A percentile compares a stretch with the other conserved stretches of the same genome.
Evolutionary conservation across 352 stramenopile species (phyloP).

Genomic region (Phytophthora ohioensis): DNA sequence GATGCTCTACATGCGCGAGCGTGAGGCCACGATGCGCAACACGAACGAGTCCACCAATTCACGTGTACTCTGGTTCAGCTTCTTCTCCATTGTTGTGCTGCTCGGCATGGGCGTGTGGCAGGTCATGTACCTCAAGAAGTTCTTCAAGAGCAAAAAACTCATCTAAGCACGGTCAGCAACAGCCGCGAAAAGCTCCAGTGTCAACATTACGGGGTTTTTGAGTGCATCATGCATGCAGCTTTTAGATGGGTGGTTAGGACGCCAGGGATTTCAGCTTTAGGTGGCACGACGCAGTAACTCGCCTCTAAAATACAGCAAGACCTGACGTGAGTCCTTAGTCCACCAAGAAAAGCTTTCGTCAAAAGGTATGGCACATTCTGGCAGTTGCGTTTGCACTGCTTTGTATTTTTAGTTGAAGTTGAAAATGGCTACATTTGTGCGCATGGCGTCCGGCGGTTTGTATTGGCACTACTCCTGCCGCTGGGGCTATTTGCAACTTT

Average conservation of each 20-base stretch:
- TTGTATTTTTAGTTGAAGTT: slow-evolving; percentile 40
- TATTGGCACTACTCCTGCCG: neutral
- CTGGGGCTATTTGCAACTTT: slow-evolving; percentile 32
- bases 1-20: slow-evolving; percentile 92
- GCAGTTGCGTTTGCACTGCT: too few species aligned
- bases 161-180: slow-evolving; percentile 56
- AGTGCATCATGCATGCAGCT: neutral
- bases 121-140: slow-evolving; percentile 92
- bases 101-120: slow-evolving; percentile 89
- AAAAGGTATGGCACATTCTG: neutral
- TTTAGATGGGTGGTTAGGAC: slow-evolving; percentile 26
- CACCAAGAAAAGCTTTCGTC: slow-evolving; percentile 4
- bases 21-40: slow-evolving; percentile 87
- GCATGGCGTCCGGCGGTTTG: neutral
- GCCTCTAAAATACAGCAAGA: slow-evolving; percentile 33
- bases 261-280: slow-evolving; percentile 9
- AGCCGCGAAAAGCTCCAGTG: neutral
- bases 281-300: slow-evolving; percentile 1
- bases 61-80: slow-evolving; percentile 91
- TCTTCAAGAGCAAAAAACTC: slow-evolving; percentile 94
- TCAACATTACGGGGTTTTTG: neutral
- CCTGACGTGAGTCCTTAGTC: slow-evolving; percentile 21
- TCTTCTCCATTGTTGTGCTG: slow-evolving; percentile 89
- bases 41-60: slow-evolving; percentile 93
- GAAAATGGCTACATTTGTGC: slow-evolving; percentile 28